Evolutionary conservation across 2,329 filamentous ascomycete genomes (phyloP).

Genomic region (Tolypocladium inflatum): DNA sequence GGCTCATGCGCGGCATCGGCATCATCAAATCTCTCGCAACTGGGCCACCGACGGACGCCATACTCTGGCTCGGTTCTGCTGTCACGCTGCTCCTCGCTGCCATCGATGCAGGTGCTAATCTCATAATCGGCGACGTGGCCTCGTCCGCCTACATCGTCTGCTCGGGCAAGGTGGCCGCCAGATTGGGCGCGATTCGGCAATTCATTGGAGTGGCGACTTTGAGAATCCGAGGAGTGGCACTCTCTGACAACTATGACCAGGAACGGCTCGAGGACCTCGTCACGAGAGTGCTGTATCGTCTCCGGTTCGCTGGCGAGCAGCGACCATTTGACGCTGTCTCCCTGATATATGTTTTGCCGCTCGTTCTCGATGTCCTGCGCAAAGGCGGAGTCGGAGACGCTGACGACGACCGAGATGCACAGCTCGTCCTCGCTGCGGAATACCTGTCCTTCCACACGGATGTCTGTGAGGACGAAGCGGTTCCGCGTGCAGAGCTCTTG

Average conservation of each 20-base stretch:
- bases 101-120: conserved; percentile 70
- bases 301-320: conserved; percentile 86
- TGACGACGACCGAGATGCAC: conserved; percentile 75
- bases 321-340: conserved; percentile 87
- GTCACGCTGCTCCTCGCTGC: conserved; percentile 63
- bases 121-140: conserved; percentile 72
- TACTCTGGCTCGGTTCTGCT: conserved; percentile 78
- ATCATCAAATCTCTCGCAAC: conserved; percentile 74
- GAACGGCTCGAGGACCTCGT: conserved; percentile 80
- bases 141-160: conserved; percentile 72
- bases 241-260: conserved; percentile 62
- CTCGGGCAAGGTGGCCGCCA: conserved; percentile 61
- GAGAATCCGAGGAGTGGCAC: conserved; percentile 63
- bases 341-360: conserved; percentile 75
- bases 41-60: conserved; percentile 82
- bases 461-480: conserved; percentile 61
- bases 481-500: conserved; percentile 70
- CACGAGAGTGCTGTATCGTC: conserved; percentile 79
- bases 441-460: conserved; percentile 83
- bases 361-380: conserved; percentile 69
- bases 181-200: conserved; percentile 65
- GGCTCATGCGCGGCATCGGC: conserved; percentile 72
- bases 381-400: conserved; percentile 67
- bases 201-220: conserved; percentile 86
- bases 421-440: conserved; percentile 81